A percentile compares a stretch with the other conserved stretches of the same genome.
phyloP scores from a whole-genome alignment of 2,329 filamentous ascomycete genomes.

The Cercospora sp. region DNA sequence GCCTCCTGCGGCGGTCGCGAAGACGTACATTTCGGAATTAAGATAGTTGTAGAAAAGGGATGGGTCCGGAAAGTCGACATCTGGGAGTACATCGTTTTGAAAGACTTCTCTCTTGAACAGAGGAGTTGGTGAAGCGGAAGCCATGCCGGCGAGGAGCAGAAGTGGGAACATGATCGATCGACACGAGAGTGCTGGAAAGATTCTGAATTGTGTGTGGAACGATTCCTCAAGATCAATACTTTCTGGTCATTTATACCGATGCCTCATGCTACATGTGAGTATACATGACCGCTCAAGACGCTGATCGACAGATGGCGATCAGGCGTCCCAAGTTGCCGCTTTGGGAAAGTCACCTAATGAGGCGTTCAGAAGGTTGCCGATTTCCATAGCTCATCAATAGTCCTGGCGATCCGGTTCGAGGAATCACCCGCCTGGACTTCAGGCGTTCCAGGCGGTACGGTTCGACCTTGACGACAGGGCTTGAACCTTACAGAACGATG shows the following conservation, averaged over 20 bases:
- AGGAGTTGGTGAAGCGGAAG: background rate
- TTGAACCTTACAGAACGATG: background rate
- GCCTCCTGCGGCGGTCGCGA: background rate
- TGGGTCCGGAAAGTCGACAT: background rate
- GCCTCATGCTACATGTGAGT: background rate
- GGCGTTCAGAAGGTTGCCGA: background rate
- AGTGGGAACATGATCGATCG: background rate
- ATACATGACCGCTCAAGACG: background rate
- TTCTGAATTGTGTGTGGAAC: background rate
- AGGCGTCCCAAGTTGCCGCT: background rate
- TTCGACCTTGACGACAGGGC: too few species aligned
- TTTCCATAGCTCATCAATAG: background rate
- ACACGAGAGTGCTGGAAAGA: background rate
- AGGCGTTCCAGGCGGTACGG: background rate
- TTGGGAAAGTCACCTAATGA: background rate
- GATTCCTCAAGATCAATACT: background rate
- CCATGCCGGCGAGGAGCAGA: background rate
- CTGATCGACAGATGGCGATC: background rate
- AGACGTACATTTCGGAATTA: background rate
- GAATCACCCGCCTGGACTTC: background rate
- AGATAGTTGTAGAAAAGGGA: background rate
- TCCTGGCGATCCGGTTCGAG: too few species aligned
- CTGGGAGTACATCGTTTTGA: background rate
- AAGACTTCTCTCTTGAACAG: background rate
- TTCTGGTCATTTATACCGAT: background rate